phyloP scores from a whole-genome alignment of 2,329 filamentous ascomycete species.

The Rhynchosporium graminicola region DNA sequence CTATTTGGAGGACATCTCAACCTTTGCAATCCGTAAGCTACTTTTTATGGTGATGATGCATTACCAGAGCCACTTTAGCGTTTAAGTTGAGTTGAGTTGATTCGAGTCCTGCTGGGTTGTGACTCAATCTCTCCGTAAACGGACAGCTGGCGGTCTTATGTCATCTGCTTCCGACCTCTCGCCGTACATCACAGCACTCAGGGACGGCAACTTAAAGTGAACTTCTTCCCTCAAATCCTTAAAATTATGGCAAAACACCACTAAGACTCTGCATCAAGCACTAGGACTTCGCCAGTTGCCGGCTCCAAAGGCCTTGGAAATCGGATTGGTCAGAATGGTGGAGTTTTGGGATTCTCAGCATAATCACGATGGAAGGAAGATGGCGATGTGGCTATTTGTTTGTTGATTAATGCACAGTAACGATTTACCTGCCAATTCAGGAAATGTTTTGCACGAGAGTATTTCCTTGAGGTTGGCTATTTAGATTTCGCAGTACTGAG shows the following conservation, averaged over 20 bases:
- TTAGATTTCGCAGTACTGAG: constrained; percentile 4
- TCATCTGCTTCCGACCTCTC: constrained; percentile 22
- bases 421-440: constrained; percentile 16
- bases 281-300: constrained; percentile 21
- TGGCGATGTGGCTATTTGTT: constrained; percentile 19
- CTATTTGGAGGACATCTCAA: too few species aligned
- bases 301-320: constrained; percentile 9
- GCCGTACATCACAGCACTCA: constrained; percentile 19
- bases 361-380: constrained; percentile 23
- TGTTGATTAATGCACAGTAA: constrained; percentile 27
- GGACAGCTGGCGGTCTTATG: constrained; percentile 23
- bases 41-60: too few species aligned
- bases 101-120: constrained; percentile 19
- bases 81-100: background rate
- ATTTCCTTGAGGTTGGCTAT: constrained; percentile 18
- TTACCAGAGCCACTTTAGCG: constrained; percentile 1
- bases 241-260: constrained; percentile 12
- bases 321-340: constrained; percentile 25
- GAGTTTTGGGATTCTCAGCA: constrained; percentile 25
- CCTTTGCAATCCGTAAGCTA: too few species aligned
- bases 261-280: constrained; percentile 8
- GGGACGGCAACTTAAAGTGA: constrained; percentile 20
- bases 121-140: constrained; percentile 21
- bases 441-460: background rate
- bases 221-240: constrained; percentile 17